These are phyloP conservation scores for Pythium rhizo-oryzae DNA, from an alignment of 352 stramenopile species.

Conservation along the genomic window DNA sequence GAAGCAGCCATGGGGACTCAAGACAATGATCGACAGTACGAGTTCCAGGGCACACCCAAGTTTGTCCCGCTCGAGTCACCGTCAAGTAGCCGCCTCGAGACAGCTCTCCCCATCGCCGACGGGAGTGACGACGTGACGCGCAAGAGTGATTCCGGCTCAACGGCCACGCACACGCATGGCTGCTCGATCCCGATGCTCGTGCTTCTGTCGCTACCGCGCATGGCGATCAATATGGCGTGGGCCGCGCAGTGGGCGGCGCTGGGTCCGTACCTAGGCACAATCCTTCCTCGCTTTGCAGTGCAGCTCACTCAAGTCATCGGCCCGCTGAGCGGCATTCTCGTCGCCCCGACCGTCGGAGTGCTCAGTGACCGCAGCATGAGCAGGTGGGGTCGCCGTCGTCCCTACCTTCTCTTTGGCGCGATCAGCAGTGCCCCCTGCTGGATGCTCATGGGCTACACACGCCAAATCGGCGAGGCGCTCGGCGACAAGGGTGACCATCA, in stretches of 20 bases:
- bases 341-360: conserved; percentile 53
- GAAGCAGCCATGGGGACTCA: neutral
- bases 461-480: conserved; percentile 48
- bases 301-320: conserved; percentile 59
- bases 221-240: conserved; percentile 68
- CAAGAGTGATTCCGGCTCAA: conserved; percentile 16
- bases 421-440: conserved; percentile 43
- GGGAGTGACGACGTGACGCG: conserved; percentile 22
- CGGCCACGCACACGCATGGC: conserved; percentile 8
- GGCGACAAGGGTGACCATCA: conserved; percentile 49
- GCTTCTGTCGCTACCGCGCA: conserved; percentile 51
- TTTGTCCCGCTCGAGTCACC: conserved; percentile 44
- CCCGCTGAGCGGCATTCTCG: conserved; percentile 49
- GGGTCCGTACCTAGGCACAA: conserved; percentile 51
- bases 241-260: conserved; percentile 58
- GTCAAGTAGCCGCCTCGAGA: conserved; percentile 6
- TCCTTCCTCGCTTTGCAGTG: conserved; percentile 50
- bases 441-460: conserved; percentile 56
- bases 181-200: conserved; percentile 48
- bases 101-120: conserved; percentile 24
- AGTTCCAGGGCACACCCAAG: conserved; percentile 46
- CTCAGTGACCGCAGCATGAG: conserved; percentile 47
- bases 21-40: conserved; percentile 22
- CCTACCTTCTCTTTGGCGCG: conserved; percentile 37
- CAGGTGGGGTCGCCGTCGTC: conserved; percentile 42